Conservation (phyloP, 1,284 basidiomycete species). For the Veloboletus limbatus region DNA sequence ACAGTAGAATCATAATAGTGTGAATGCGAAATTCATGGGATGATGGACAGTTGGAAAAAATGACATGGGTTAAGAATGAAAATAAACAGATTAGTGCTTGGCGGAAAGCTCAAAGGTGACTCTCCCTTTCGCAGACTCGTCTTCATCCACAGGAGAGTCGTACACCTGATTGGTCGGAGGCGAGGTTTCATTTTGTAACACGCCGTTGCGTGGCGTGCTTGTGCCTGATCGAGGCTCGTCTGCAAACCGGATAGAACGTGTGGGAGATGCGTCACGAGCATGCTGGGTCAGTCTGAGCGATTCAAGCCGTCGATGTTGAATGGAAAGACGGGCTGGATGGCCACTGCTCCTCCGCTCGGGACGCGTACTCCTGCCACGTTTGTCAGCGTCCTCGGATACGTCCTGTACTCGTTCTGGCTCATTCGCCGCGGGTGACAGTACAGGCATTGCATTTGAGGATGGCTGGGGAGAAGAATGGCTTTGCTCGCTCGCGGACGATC, state of each 20-base stretch:
- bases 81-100: constrained; percentile 11
- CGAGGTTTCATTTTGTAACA: constrained; percentile 18
- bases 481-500: constrained; percentile 16
- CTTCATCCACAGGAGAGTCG: constrained; percentile 15
- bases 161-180: constrained; percentile 7
- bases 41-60: background rate
- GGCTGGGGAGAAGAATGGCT: constrained; percentile 1
- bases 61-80: background rate
- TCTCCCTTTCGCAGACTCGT: constrained; percentile 16
- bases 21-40: background rate
- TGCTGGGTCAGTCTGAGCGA: constrained; percentile 20
- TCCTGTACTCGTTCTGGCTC: constrained; percentile 10
- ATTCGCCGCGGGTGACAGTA: background rate
- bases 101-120: constrained; percentile 18
- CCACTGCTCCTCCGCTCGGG: constrained; percentile 16
- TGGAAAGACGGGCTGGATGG: constrained; percentile 21
- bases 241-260: constrained; percentile 34
- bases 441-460: constrained; percentile 1
- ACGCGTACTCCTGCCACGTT: constrained; percentile 26
- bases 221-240: constrained; percentile 25
- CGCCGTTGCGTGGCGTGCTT: constrained; percentile 19
- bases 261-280: constrained; percentile 30
- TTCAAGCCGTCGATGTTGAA: constrained; percentile 33
- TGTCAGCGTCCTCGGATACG: constrained; percentile 10
- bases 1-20: constrained; percentile 1